phyloP scores from a whole-genome alignment of 2,329 filamentous ascomycete species.

The Falciphora oryzae region DNA sequence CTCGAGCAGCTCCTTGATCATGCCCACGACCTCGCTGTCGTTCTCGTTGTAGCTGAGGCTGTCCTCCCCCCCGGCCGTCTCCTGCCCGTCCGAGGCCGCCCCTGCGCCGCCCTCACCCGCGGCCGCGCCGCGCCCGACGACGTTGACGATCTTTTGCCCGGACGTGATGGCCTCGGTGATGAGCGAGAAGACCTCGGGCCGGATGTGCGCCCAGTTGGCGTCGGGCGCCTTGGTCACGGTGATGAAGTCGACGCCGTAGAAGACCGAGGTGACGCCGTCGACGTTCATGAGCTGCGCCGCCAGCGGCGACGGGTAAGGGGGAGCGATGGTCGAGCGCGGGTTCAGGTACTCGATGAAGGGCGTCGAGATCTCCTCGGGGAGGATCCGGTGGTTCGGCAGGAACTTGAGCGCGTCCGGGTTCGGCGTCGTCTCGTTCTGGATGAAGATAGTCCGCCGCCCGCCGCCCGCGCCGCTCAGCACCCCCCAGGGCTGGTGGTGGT shows the following conservation, averaged over 20 bases:
- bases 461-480: conserved; percentile 21
- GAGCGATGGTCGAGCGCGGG: conserved; percentile 79
- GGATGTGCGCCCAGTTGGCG: conserved; percentile 89
- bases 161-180: conserved; percentile 89
- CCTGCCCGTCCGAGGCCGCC: conserved; percentile 35
- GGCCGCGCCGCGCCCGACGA: conserved; percentile 44
- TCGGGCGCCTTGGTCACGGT: conserved; percentile 88
- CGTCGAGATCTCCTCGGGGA: conserved; percentile 66
- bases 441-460: conserved; percentile 76
- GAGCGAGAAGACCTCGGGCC: conserved; percentile 89
- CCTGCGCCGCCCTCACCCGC: conserved; percentile 26
- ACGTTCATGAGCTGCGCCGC: conserved; percentile 88
- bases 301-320: conserved; percentile 85
- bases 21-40: conserved; percentile 88
- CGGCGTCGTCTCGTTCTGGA: conserved; percentile 91
- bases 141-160: conserved; percentile 74
- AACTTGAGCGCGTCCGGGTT: conserved; percentile 98
- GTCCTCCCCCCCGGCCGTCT: conserved; percentile 51
- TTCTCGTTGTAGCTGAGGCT: conserved; percentile 80
- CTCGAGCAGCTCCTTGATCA: conserved; percentile 98
- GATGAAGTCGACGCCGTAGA: conserved; percentile 94
- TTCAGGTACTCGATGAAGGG: conserved; percentile 89
- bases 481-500: conserved; percentile 11
- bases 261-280: conserved; percentile 90
- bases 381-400: conserved; percentile 79